Evolutionary conservation across 768 basidiomycete genomes (phyloP).

Genomic region (Coprinellus micaceus): DNA sequence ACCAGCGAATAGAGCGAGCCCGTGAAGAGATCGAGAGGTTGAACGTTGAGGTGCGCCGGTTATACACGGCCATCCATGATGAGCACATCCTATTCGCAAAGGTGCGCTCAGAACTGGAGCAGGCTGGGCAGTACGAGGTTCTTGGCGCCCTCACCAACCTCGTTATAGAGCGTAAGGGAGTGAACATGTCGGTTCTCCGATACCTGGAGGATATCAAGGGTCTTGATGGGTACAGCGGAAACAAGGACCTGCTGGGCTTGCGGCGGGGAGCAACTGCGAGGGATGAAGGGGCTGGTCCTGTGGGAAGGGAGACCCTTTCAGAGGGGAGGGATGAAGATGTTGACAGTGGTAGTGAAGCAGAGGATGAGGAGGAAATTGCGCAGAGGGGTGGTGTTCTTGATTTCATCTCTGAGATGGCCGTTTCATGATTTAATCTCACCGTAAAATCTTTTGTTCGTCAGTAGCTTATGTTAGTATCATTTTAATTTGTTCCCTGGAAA

Average conservation of each 20-base stretch:
- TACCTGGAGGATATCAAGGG: neutral
- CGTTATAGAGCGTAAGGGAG: neutral
- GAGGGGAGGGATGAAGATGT: neutral
- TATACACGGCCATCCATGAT: constrained; percentile 23
- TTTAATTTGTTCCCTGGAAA: too few species aligned
- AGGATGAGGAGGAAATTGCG: neutral
- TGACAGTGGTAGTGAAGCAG: neutral
- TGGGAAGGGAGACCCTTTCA: neutral
- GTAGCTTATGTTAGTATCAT: neutral
- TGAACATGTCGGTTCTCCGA: neutral
- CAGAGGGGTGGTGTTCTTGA: neutral
- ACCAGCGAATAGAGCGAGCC: constrained; percentile 26
- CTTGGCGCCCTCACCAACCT: neutral
- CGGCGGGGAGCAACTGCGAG: too few species aligned
- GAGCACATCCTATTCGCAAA: constrained; percentile 10
- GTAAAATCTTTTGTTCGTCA: too few species aligned
- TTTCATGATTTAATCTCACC: too few species aligned
- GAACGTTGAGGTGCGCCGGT: constrained; percentile 29
- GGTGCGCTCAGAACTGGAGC: neutral
- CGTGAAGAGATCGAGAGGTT: constrained; percentile 27
- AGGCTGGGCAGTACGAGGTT: neutral
- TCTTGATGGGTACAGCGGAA: neutral
- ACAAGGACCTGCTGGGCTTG: neutral
- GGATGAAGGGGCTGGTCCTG: neutral
- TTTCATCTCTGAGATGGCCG: neutral